Conservation (phyloP, 495 filamentous ascomycete genomes). For the Aspergillus coremiiformis region DNA sequence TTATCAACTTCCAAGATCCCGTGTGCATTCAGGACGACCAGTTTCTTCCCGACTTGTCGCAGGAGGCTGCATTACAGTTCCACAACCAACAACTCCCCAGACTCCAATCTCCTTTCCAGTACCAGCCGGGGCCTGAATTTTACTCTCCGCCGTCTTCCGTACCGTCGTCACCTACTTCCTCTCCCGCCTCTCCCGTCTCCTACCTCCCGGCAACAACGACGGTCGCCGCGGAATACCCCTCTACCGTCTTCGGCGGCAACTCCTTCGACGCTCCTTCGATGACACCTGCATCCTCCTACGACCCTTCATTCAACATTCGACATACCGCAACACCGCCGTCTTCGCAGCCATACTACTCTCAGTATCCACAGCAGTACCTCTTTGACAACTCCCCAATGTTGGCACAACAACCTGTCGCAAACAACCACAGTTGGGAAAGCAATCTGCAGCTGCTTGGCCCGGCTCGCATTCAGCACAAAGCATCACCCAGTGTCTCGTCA, state of each 20-base stretch:
- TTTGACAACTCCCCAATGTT: conserved; percentile 37
- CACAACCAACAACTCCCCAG: conserved; percentile 17
- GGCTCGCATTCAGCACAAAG: conserved; percentile 31
- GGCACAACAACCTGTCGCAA: conserved; percentile 33
- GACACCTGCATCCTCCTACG: conserved; percentile 40
- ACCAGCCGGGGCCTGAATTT: conserved; percentile 27
- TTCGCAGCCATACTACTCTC: conserved; percentile 16
- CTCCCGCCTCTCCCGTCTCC: conserved; percentile 34
- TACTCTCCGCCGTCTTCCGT: conserved; percentile 37
- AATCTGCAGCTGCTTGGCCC: conserved; percentile 37
- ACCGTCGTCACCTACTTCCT: conserved; percentile 32
- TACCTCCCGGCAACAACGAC: conserved; percentile 25
- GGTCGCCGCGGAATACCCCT: conserved; percentile 18
- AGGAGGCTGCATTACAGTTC: conserved; percentile 26
- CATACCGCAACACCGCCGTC: conserved; percentile 27
- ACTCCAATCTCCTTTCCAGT: conserved; percentile 35
- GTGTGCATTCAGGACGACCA: conserved; percentile 44
- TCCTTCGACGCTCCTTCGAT: conserved; percentile 42
- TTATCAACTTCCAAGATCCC: conserved; percentile 28
- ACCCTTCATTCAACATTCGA: conserved; percentile 34
- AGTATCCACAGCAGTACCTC: conserved; percentile 25
- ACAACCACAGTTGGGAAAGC: conserved; percentile 37
- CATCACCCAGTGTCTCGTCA: conserved; percentile 27
- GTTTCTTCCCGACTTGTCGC: conserved; percentile 28
- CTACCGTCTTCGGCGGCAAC: conserved; percentile 26